Evolutionary conservation across 1,284 basidiomycete genomes (phyloP).

Genomic region (Sporisorium sorghi): DNA sequence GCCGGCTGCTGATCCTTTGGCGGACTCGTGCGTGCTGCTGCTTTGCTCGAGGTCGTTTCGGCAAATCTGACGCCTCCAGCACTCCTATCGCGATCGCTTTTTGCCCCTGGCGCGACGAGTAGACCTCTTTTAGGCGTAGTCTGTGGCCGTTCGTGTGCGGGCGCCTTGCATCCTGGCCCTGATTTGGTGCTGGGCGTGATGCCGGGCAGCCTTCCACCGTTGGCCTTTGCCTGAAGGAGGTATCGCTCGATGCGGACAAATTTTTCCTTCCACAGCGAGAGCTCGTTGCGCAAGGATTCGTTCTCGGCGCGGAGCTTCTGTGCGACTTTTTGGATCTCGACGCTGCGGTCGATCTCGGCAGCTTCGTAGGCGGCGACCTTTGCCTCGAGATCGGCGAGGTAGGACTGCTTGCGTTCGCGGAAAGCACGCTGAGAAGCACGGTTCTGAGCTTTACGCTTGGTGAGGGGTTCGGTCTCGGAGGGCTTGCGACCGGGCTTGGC

Average conservation of each 20-base stretch:
- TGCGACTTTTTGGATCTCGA: slow-evolving; percentile 65
- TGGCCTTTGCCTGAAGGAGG: slow-evolving; percentile 25
- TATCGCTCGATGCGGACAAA: slow-evolving; percentile 39
- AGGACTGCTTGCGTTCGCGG: slow-evolving; percentile 61
- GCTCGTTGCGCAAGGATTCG: slow-evolving; percentile 43
- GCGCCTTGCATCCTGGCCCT: slow-evolving; percentile 51
- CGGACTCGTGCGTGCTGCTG: not conserved
- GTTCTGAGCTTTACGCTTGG: slow-evolving; percentile 68
- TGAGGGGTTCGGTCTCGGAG: slow-evolving; percentile 61
- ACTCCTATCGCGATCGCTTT: slow-evolving; percentile 18
- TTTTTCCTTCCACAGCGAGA: slow-evolving; percentile 41
- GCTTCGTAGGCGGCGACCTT: slow-evolving; percentile 65
- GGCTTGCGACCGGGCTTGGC: slow-evolving; percentile 69
- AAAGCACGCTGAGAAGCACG: slow-evolving; percentile 64
- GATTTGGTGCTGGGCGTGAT: slow-evolving; percentile 24
- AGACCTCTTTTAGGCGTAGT: slow-evolving; percentile 32
- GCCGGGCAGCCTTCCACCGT: slow-evolving; percentile 20
- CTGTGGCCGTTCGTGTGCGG: slow-evolving; percentile 39
- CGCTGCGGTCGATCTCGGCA: slow-evolving; percentile 58
- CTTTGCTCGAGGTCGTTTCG: slow-evolving; percentile 4
- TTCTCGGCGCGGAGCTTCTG: slow-evolving; percentile 59
- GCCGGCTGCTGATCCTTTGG: not conserved
- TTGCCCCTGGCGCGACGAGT: slow-evolving; percentile 18
- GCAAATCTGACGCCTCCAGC: slow-evolving; percentile 29
- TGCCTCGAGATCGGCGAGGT: slow-evolving; percentile 58